Evolutionary conservation across 257 asterid genomes (phyloP).

Genomic region (Solanum stenotomum): DNA sequence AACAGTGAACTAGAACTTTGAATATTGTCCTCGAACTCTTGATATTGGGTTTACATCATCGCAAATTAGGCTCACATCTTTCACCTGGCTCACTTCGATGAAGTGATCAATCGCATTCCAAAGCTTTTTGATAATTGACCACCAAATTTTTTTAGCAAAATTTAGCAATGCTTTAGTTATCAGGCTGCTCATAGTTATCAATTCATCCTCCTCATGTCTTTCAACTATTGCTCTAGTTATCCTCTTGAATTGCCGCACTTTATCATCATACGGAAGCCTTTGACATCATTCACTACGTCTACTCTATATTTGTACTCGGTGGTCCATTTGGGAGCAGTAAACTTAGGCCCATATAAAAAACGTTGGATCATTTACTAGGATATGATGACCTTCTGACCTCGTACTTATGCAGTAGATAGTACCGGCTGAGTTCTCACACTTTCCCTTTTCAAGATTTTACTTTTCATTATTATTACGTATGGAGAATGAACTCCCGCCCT

Average conservation of each 20-base stretch:
- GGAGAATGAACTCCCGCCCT: neutral
- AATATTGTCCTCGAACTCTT: neutral
- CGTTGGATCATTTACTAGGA: neutral
- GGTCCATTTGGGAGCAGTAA: neutral
- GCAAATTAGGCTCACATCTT: neutral
- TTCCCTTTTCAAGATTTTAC: neutral
- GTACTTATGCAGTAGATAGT: neutral
- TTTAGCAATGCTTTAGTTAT: neutral
- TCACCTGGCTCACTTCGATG: neutral
- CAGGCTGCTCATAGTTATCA: neutral
- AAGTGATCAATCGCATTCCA: neutral
- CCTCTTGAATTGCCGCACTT: no score
- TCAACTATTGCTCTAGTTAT: no score
- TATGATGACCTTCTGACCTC: neutral
- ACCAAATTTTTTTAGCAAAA: fast-evolving
- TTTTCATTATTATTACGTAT: neutral
- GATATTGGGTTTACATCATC: no score
- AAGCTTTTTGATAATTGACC: neutral
- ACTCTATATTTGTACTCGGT: neutral
- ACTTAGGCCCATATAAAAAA: neutral
- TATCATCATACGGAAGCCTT: no score
- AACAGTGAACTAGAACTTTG: neutral
- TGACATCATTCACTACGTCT: neutral
- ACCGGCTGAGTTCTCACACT: neutral
- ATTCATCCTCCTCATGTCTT: neutral